Base-by-base conservation (phyloP, 208 protist genomes). In the Leptomonas pyrrhocoris region DNA sequence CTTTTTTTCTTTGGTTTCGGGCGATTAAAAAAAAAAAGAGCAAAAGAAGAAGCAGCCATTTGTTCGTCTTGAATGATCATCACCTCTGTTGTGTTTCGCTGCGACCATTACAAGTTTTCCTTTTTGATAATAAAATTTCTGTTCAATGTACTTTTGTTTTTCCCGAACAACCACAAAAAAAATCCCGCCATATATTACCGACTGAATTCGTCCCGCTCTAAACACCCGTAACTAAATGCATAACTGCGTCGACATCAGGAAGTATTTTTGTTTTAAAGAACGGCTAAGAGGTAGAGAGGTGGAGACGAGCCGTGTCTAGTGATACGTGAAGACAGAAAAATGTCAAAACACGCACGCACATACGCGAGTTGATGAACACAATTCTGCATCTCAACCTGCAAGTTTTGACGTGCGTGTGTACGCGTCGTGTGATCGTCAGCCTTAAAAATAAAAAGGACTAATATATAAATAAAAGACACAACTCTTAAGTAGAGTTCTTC, bases 221-320 rank as follows among this genome's bases (percentile, higher is more conserved):
- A 58, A 23, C 54, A 58, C 54, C 40, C 54, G 25, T 19, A 58
- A 28, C n/a, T 23, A 53, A 48, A n/a, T 48, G 43, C 18, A 48
- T 7, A 48, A 48, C 43, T 48, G 43, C 43, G 5, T 7, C 11
- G 43, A 7, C 5, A 2, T 6, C 43, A 19, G 43, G 43, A 19
- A n/a, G n/a, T n/a, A n/a, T n/a, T n/a, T n/a, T n/a, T n/a, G n/a
- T n/a, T n/a, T n/a, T n/a, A n/a, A n/a, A n/a, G n/a, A n/a, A n/a
- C n/a, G n/a, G n/a, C n/a, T n/a, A n/a, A n/a, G n/a, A n/a, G n/a
- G 16, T 21, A 12, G 43, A 48, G 43, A 48, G 43, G 43, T 48
- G 43, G 18, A 19, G 16, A n/a, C 3, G 43, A 48, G 16, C 3
- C 3, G 34, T 9, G 34, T 38, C 34, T 38, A 9, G 9, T 38